Evolutionary conservation across 2,329 filamentous ascomycete species (phyloP).

Genomic region (Tolypocladium pustulatum): DNA sequence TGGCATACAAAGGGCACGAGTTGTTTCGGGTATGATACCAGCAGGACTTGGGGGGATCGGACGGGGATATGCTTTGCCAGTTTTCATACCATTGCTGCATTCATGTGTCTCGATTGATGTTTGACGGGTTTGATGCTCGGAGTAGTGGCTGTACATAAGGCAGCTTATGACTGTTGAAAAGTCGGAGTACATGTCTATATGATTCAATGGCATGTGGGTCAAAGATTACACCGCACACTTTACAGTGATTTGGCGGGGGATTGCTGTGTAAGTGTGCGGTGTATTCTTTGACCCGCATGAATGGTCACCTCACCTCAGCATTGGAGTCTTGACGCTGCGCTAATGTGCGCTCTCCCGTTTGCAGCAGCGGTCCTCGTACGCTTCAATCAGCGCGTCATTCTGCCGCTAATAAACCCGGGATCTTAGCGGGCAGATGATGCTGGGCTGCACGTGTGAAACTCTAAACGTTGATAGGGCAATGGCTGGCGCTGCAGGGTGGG

Average conservation of each 20-base stretch:
- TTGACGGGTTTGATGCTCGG: neutral
- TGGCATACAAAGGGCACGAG: constrained; percentile 1
- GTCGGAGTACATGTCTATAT: neutral
- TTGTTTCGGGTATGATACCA: constrained; percentile 6
- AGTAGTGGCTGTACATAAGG: neutral
- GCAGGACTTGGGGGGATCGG: constrained; percentile 1
- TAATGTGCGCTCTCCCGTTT: too few species aligned
- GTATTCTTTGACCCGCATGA: too few species aligned
- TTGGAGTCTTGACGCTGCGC: too few species aligned
- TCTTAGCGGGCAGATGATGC: neutral
- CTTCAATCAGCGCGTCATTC: neutral
- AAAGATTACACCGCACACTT: too few species aligned
- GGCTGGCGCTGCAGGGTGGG: neutral
- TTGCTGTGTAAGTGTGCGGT: too few species aligned
- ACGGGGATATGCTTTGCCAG: neutral
- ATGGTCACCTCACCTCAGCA: too few species aligned
- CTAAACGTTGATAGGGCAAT: constrained; percentile 5
- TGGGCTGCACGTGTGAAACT: constrained; percentile 2
- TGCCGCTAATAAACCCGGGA: neutral
- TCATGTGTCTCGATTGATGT: neutral
- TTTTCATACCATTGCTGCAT: constrained; percentile 3
- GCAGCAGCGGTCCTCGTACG: too few species aligned
- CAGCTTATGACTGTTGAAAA: neutral
- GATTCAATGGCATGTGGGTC: too few species aligned
- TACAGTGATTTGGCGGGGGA: too few species aligned